Evolutionary conservation across 2,329 filamentous ascomycete genomes (phyloP).

Genomic region (Davidsoniella neocaledoniae): DNA sequence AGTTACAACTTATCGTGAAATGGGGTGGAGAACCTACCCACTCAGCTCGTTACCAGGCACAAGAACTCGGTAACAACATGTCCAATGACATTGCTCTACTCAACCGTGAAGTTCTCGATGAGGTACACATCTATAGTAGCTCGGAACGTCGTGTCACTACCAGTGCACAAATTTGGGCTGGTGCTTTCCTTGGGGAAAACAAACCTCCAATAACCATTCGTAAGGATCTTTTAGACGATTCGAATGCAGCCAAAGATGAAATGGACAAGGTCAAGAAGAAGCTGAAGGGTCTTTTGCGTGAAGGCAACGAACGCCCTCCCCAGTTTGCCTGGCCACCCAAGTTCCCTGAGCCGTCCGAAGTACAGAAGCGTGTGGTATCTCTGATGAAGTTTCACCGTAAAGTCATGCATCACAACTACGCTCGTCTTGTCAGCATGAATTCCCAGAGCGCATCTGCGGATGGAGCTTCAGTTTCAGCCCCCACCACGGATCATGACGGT

Average conservation of each 20-base stretch:
- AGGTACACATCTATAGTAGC: constrained; percentile 89
- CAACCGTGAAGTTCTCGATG: constrained; percentile 80
- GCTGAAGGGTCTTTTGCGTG: constrained; percentile 77
- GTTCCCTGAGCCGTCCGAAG: constrained; percentile 84
- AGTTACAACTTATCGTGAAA: constrained; percentile 93
- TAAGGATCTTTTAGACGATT: constrained; percentile 91
- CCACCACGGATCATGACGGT: background rate
- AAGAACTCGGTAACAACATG: constrained; percentile 91
- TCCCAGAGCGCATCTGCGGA: background rate
- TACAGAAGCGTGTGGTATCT: constrained; percentile 80
- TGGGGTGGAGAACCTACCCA: constrained; percentile 98
- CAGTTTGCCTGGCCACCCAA: constrained; percentile 98
- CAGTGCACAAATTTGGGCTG: constrained; percentile 90
- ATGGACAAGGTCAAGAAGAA: constrained; percentile 99
- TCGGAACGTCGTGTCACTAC: constrained; percentile 89
- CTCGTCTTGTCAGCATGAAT: constrained; percentile 45
- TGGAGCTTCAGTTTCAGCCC: background rate
- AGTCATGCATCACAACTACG: constrained; percentile 90
- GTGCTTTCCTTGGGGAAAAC: constrained; percentile 73
- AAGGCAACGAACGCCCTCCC: constrained; percentile 82
- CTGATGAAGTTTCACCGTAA: constrained; percentile 94
- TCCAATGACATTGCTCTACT: constrained; percentile 83
- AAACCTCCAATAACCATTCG: constrained; percentile 76
- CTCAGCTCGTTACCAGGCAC: constrained; percentile 86
- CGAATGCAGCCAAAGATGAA: constrained; percentile 94